Percentiles rank a stretch among this genome's conserved stretches.
Conservation (phyloP, 1,139 yeast genomes). For the Debaryomyces sp. region DNA sequence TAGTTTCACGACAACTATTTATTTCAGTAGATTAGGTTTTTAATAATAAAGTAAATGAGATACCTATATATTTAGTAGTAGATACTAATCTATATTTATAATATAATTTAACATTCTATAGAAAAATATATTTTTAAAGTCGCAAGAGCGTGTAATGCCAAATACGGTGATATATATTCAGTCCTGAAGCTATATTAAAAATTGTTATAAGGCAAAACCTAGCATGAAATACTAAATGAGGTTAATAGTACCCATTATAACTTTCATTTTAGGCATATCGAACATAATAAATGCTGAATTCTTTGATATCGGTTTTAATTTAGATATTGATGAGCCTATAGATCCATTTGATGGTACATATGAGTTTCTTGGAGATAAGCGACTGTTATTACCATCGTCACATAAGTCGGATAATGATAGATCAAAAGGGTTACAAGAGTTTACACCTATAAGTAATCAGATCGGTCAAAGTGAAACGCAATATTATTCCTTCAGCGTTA, state of each 20-base stretch:
- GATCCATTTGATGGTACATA: conserved; percentile 6
- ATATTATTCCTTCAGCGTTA: conserved; percentile 47
- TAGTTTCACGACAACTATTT: too few species aligned
- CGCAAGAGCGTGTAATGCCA: background rate
- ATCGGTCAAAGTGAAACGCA: conserved; percentile 45
- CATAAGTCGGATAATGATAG: background rate
- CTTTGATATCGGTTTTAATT: conserved; percentile 13
- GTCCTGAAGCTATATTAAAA: background rate
- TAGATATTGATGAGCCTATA: conserved; percentile 15
- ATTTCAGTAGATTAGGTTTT: too few species aligned
- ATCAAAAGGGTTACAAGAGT: conserved; percentile 42
- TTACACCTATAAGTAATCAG: conserved; percentile 43
- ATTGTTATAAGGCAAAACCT: background rate
- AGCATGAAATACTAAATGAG: conserved; percentile 3
- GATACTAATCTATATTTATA: too few species aligned
- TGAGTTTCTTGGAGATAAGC: background rate
- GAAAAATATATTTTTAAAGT: background rate
- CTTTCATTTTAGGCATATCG: background rate
- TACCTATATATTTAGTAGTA: too few species aligned
- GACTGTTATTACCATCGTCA: background rate
- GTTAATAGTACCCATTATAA: background rate
- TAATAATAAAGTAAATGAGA: too few species aligned
- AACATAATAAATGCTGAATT: conserved; percentile 6
- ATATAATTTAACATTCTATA: background rate
- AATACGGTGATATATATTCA: background rate